A percentile compares a stretch with the other conserved stretches of the same genome.
Conservation (phyloP, 2,329 filamentous ascomycete species). For the Aspergillus sp. region DNA sequence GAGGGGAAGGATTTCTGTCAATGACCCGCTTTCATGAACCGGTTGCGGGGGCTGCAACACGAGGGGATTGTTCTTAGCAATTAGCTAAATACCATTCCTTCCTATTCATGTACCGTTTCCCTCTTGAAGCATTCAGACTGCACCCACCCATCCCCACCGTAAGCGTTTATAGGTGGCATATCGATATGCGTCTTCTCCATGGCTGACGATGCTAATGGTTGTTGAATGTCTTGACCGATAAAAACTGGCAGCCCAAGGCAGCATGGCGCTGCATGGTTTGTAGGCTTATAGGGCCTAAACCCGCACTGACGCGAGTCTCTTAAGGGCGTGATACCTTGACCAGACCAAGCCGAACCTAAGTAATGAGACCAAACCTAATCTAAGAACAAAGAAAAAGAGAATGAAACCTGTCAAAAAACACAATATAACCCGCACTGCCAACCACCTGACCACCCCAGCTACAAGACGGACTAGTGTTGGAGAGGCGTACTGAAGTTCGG, state of each 20-base stretch:
- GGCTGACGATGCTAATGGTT: no score
- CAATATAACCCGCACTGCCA: slow-evolving; percentile 12
- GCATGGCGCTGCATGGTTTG: no score
- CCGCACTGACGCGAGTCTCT: no score
- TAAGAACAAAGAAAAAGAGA: no score
- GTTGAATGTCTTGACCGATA: no score
- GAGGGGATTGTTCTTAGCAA: background rate
- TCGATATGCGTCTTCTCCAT: background rate
- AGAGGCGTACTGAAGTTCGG: slow-evolving; percentile 31
- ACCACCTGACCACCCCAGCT: slow-evolving; percentile 29
- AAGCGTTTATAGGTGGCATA: slow-evolving; percentile 13
- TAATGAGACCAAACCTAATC: no score
- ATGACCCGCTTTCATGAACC: background rate
- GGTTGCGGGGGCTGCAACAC: background rate
- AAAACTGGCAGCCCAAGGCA: no score
- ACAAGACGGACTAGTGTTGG: slow-evolving; percentile 10
- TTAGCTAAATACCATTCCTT: background rate
- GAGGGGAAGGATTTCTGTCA: background rate
- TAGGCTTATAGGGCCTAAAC: no score
- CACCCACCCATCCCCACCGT: background rate
- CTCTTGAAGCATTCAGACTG: background rate
- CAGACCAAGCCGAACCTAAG: no score
- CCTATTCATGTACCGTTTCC: background rate
- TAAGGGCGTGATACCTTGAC: no score
- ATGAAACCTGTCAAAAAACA: background rate